phyloP scores from a whole-genome alignment of 169 alveolate species.

The Plasmodium fragile region DNA sequence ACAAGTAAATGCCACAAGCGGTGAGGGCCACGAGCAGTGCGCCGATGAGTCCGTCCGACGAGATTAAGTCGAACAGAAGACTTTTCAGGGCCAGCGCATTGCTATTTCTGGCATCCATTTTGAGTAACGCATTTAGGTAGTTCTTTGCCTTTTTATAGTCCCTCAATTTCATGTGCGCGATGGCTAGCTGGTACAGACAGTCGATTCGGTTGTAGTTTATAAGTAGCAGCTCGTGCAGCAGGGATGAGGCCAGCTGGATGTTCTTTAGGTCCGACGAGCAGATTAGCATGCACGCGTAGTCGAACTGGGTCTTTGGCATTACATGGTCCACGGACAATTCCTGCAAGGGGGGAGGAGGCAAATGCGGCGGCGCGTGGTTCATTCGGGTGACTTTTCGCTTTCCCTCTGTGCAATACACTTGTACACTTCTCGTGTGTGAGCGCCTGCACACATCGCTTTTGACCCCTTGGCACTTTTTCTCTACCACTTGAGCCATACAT shows the following conservation, averaged over 20 bases:
- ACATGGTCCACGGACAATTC: constrained; percentile 60
- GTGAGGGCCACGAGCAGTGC: constrained; percentile 50
- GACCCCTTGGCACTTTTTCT: background rate
- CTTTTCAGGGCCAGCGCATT: constrained; percentile 55
- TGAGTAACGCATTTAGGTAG: constrained; percentile 80
- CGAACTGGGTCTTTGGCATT: constrained; percentile 72
- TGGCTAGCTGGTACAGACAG: constrained; percentile 85
- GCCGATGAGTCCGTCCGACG: constrained; percentile 40
- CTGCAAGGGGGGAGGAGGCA: background rate
- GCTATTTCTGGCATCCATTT: constrained; percentile 77
- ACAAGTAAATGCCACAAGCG: constrained; percentile 47
- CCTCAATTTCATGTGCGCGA: constrained; percentile 81
- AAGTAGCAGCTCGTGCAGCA: constrained; percentile 53
- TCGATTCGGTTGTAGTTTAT: constrained; percentile 71
- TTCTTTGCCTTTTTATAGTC: constrained; percentile 82
- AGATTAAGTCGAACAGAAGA: constrained; percentile 45
- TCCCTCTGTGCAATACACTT: background rate
- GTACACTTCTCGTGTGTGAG: too few species aligned
- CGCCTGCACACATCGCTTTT: background rate
- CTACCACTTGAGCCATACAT: background rate
- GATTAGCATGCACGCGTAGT: constrained; percentile 61
- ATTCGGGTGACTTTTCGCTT: background rate
- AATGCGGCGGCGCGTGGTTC: background rate
- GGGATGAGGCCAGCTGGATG: constrained; percentile 47
- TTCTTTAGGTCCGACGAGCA: constrained; percentile 69